Evolutionary conservation across 1,139 yeast genomes (phyloP), one percentile per base, ranked within the genome.

Genomic region (Blastobotrys ciferrii): DNA sequence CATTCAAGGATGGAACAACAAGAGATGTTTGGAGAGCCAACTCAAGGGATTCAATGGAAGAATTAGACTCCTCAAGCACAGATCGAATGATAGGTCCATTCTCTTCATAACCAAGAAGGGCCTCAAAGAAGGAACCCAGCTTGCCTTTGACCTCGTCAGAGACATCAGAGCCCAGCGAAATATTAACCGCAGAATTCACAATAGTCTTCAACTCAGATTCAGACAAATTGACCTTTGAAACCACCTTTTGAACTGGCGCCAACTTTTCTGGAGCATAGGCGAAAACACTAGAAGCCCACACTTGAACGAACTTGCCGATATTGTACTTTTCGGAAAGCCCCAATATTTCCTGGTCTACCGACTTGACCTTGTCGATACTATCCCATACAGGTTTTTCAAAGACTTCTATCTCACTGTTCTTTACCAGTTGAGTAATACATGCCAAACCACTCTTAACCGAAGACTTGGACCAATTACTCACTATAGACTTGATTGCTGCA

Each of bases 401-500:
- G 3, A 65, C 53, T 2, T 25, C 45, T 23, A 45, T 48, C 11
- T 51, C 54, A 14, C 49, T 52, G 3, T 47, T 49, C 9, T 45
- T 49, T 12, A 56, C 53, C 30, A 70, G 52, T 52, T 71, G 74
- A 2, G 73, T 62, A 31, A 73, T 57, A 33, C 73, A 68, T 1
- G 71, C 63, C 18, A 73, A 50, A 1, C 72, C 75, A 43, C 68
- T 62, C 46, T 55, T 56, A 18, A 56, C 46, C 2, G 72, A 58
- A 33, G 66, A 64, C 19, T 63, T 59, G 2, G 72, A 64, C 64
- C 80, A 71, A 50, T 72, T 72, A 6, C 75, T 61, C 38, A 82
- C 69, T 20, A 92, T 79, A 1, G 94, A 80, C 51, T 79, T 81
- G 19, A 87, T 78, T 6, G 94, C 80, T 1, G 95, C 88, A 38